Evolutionary conservation across 2,329 filamentous ascomycete species (phyloP).

Genomic region (Pseudogymnoascus sp.): DNA sequence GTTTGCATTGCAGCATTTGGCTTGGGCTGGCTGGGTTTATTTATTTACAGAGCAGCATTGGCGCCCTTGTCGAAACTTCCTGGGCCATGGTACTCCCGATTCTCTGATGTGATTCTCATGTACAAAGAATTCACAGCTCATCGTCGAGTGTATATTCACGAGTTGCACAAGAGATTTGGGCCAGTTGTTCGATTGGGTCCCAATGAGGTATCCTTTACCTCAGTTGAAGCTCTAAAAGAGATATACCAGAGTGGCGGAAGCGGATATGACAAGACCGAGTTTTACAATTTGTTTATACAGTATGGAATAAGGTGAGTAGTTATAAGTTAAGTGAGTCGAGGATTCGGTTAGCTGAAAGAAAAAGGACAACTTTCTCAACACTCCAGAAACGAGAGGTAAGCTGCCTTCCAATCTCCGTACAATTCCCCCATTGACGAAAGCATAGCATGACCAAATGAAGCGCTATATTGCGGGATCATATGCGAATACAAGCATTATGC

Average conservation of each 20-base stretch:
- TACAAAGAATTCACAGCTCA: slow-evolving; percentile 43
- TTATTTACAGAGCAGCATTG: background rate
- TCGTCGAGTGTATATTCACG: slow-evolving; percentile 47
- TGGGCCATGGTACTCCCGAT: slow-evolving; percentile 18
- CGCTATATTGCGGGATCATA: slow-evolving; percentile 58
- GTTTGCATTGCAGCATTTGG: background rate
- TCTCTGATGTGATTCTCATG: slow-evolving; percentile 19
- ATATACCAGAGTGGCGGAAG: slow-evolving; percentile 55
- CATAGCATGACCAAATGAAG: slow-evolving; percentile 53
- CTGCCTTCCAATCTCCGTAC: background rate
- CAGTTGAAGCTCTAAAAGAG: slow-evolving; percentile 47
- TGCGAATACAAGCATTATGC: slow-evolving; percentile 58
- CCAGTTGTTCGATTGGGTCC: slow-evolving; percentile 49
- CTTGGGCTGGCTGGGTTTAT: background rate
- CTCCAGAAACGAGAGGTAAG: slow-evolving; percentile 22
- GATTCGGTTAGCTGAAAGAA: background rate
- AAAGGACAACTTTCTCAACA: slow-evolving; percentile 32
- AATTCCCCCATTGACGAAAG: background rate
- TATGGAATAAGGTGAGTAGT: slow-evolving; percentile 43
- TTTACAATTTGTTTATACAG: slow-evolving; percentile 52
- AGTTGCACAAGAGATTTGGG: slow-evolving; percentile 46
- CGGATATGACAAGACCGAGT: slow-evolving; percentile 57
- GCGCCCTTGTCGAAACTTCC: slow-evolving; percentile 20
- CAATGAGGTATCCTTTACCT: slow-evolving; percentile 51
- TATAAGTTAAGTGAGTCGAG: background rate